Percentiles rank a stretch among this genome's conserved stretches.
These are phyloP conservation scores for Mycena venus DNA, from an alignment of 768 basidiomycete species.

Conservation along the genomic window DNA sequence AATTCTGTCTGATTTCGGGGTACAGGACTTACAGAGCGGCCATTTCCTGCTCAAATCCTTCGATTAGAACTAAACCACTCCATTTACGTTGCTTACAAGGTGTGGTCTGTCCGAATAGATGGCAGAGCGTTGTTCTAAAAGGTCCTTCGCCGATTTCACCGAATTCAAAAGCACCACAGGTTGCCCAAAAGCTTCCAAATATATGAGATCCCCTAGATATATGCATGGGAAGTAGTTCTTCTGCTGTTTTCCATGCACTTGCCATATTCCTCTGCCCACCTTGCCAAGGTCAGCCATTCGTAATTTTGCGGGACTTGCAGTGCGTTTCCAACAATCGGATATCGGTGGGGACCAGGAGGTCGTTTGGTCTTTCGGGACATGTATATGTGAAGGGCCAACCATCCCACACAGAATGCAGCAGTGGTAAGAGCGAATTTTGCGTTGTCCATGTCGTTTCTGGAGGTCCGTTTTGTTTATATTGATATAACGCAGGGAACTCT, in stretches of 20 bases:
- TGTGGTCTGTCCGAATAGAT: conserved; percentile 48
- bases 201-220: conserved; percentile 28
- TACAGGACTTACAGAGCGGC: background rate
- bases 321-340: conserved; percentile 38
- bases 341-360: conserved; percentile 40
- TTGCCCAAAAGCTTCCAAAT: conserved; percentile 19
- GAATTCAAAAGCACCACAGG: conserved; percentile 44
- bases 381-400: background rate
- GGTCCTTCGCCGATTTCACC: conserved; percentile 37
- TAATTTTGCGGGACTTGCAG: conserved; percentile 18
- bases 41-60: background rate
- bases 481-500: too few relatives aligned
- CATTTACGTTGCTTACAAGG: background rate
- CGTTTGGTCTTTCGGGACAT: background rate
- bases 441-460: too few relatives aligned
- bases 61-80: background rate
- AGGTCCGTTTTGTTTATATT: too few relatives aligned
- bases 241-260: background rate
- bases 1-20: background rate
- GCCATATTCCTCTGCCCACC: conserved; percentile 36
- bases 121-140: conserved; percentile 37
- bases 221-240: background rate
- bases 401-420: background rate
- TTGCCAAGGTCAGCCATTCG: conserved; percentile 35
- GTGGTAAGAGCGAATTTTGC: background rate